Evolutionary conservation across 1,139 yeast species (phyloP), one percentile per base, ranked within the genome.

Genomic region (Kodamaea ohmeri): DNA sequence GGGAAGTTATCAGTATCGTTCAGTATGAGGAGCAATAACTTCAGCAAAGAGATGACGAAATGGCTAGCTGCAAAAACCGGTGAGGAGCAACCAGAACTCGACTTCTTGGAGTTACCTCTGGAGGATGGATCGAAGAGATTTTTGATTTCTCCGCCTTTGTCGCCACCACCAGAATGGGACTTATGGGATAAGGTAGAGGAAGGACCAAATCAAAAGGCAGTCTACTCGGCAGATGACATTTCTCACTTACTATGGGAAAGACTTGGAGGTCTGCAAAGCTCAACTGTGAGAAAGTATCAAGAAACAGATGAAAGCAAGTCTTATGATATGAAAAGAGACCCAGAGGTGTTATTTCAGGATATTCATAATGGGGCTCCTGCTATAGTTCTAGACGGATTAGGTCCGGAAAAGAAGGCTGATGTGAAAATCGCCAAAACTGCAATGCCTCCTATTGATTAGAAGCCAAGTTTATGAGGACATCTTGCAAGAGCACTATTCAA

Each of bases 81-180:
- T 24, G 25, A 24, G 9, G 32, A 14, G 17, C 15, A 9, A 16
- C 28, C 36, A n/a, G 25, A 48, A 4, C 47, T 53, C 8, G 65
- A 63, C 26, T 71, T 59, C 45, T 53, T 71, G 40, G 74, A 69
- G 45, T 52, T 71, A 16, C 76, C 76, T 2, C 61, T 61, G 51
- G 74, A 71, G 36, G 56, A 52, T 13, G 68, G 65, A 7, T 58
- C 65, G 35, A 56, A 63, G 35, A 47, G 76, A 20, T 71, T 70
- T 40, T 64, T 71, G 36, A 71, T 71, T 19, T 67, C 73, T 18
- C 76, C 76, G 1, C 76, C 76, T 4, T 48, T 64, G n/a, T 67
- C 73, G 6, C 76, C 76, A 1, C 74, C 70, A 2, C 54, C 67
- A 0, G 76, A 66, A 36, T 71, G 76, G 76, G 64, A 69, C 45